phyloP scores from a whole-genome alignment of 345 rosid genomes.

The Hevea brasiliensis region DNA sequence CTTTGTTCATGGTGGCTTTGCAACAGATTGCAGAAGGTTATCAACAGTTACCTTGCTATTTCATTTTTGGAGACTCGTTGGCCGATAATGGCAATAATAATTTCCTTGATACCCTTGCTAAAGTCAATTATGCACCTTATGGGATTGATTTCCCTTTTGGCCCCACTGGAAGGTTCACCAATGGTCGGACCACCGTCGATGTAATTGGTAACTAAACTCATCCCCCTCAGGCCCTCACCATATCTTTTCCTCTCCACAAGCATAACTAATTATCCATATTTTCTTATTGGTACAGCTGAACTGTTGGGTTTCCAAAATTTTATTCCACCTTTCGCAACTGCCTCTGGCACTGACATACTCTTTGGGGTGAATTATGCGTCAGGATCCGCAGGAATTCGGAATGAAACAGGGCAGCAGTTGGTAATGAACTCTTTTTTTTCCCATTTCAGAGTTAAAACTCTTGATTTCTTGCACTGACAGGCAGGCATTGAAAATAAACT shows the following conservation, averaged over 20 bases:
- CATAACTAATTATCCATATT: no score
- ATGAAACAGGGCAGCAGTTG: conserved; percentile 38
- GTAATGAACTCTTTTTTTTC: conserved; percentile 10
- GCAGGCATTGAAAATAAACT: no score
- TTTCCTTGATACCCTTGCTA: conserved; percentile 13
- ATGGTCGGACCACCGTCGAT: conserved; percentile 24
- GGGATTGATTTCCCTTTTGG: conserved; percentile 26
- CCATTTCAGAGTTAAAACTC: no score
- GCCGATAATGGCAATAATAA: conserved; percentile 33
- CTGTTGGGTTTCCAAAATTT: conserved; percentile 31
- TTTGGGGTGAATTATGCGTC: conserved; percentile 53
- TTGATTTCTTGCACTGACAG: no score
- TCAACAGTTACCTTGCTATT: conserved; percentile 23
- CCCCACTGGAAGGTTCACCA: conserved; percentile 25
- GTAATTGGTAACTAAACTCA: conserved; percentile 14
- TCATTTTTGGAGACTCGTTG: conserved; percentile 29
- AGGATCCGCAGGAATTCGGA: conserved; percentile 44
- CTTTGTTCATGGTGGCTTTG: no score
- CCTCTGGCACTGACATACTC: conserved; percentile 17
- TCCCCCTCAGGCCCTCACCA: not conserved
- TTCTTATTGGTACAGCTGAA: conserved; percentile 22
- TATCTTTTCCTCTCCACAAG: no score
- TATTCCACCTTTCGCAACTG: conserved; percentile 39
- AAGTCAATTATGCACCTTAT: conserved; percentile 20
- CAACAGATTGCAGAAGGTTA: not conserved